A percentile compares a stretch with the other conserved stretches of the same genome.
Evolutionary conservation across 371 early-diverging fungal genomes (phyloP).

Genomic region (Mortierella sp.): DNA sequence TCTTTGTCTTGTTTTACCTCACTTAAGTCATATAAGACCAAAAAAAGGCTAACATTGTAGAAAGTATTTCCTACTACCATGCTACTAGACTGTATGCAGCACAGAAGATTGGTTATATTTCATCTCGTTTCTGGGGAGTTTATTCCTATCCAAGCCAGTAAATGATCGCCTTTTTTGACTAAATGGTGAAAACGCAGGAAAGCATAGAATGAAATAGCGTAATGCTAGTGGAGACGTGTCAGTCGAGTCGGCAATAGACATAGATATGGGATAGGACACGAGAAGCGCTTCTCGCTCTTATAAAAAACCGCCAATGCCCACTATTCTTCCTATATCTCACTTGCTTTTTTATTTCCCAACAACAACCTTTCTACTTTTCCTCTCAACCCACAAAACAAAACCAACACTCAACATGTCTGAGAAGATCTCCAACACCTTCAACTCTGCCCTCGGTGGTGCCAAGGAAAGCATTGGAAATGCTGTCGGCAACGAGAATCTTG

Average conservation of each 20-base stretch:
- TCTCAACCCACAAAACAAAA: not conserved
- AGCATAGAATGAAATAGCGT: not conserved
- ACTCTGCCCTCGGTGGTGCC: constrained; percentile 56
- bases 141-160: too few relatives aligned
- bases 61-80: too few relatives aligned
- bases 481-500: constrained; percentile 62
- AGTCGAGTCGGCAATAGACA: not conserved
- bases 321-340: too few relatives aligned
- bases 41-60: too few relatives aligned
- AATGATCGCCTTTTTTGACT: too few relatives aligned
- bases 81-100: too few relatives aligned
- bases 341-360: not conserved
- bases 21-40: not conserved
- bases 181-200: too few relatives aligned
- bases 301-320: too few relatives aligned
- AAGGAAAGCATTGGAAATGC: constrained; percentile 61
- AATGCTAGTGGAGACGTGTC: not conserved
- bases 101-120: too few relatives aligned
- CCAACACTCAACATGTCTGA: constrained; percentile 31
- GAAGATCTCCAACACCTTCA: constrained; percentile 26
- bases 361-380: not conserved
- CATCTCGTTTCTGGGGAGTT: too few relatives aligned
- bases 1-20: not conserved
- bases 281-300: too few relatives aligned
- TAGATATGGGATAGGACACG: not conserved